Evolutionary conservation across 2,329 filamentous ascomycete genomes (phyloP).

Genomic region (Talaromyces sp.): DNA sequence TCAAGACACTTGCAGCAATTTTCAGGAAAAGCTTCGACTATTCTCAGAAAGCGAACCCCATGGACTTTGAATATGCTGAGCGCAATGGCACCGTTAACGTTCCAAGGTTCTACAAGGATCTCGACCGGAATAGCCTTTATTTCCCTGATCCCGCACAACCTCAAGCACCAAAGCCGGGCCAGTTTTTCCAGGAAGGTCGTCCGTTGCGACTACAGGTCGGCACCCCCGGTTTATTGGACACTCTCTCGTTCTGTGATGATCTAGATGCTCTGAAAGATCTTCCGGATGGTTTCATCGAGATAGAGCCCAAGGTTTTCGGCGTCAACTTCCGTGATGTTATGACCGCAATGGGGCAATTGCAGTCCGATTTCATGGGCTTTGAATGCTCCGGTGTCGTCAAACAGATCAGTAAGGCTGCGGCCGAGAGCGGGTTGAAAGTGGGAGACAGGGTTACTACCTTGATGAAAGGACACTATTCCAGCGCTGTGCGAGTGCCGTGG

Average conservation of each 20-base stretch:
- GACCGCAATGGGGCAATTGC: background rate
- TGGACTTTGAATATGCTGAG: background rate
- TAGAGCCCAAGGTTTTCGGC: slow-evolving; percentile 20
- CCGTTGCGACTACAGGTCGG: slow-evolving; percentile 8
- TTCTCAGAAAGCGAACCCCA: background rate
- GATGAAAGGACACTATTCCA: background rate
- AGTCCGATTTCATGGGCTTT: background rate
- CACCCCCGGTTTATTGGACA: background rate
- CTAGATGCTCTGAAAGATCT: background rate
- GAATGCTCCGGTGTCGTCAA: background rate
- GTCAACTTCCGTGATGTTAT: background rate
- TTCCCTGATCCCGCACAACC: background rate
- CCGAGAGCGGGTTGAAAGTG: background rate
- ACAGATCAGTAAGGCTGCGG: background rate
- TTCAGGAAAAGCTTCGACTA: background rate
- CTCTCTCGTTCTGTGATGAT: background rate
- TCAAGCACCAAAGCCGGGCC: background rate
- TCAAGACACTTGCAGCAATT: background rate
- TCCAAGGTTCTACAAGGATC: background rate
- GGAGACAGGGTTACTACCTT: background rate
- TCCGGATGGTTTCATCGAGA: slow-evolving; percentile 16
- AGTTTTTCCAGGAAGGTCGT: slow-evolving; percentile 10
- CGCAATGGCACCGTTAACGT: background rate
- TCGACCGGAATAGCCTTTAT: background rate
- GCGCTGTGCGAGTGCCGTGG: background rate